phyloP scores from a whole-genome alignment of 177 flowering plant genomes.

The Tripterygium wilfordii region DNA sequence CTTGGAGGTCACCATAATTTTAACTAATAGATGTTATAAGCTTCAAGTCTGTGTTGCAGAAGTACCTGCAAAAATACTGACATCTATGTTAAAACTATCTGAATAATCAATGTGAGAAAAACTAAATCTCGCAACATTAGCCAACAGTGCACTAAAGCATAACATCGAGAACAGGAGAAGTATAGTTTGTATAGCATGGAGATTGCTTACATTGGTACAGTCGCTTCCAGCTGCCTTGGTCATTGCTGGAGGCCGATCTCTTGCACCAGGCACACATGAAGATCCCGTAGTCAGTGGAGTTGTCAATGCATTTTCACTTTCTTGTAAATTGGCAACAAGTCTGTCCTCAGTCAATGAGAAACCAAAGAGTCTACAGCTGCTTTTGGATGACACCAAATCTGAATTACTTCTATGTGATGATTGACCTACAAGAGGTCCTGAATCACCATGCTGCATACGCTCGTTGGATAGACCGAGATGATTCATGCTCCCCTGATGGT shows the following conservation, averaged over 20 bases:
- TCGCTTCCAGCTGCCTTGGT: conserved; percentile 31
- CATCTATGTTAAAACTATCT: too few relatives aligned
- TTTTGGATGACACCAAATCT: conserved; percentile 28
- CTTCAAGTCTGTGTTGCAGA: conserved; percentile 1
- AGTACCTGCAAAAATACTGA: conserved; percentile 8
- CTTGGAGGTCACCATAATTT: neutral
- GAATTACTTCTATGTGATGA: conserved; percentile 17
- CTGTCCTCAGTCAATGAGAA: conserved; percentile 60
- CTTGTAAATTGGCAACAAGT: conserved; percentile 17
- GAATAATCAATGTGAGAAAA: too few relatives aligned
- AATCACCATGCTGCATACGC: conserved; percentile 13
- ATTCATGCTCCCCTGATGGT: conserved; percentile 12
- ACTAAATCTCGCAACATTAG: too few relatives aligned
- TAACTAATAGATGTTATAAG: conserved; percentile 5
- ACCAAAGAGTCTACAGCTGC: conserved; percentile 80
- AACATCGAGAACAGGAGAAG: neutral
- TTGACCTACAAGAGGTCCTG: conserved; percentile 14
- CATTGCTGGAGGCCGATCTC: conserved; percentile 27
- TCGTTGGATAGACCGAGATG: conserved; percentile 18
- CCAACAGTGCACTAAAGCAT: neutral
- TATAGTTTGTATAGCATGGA: conserved; percentile 1
- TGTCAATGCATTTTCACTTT: conserved; percentile 8
- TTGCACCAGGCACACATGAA: conserved; percentile 25
- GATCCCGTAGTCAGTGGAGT: conserved; percentile 22
- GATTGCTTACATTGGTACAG: conserved; percentile 42